Evolutionary conservation across 805 yeast genomes (phyloP).

Genomic region (Candida stauntonica): DNA sequence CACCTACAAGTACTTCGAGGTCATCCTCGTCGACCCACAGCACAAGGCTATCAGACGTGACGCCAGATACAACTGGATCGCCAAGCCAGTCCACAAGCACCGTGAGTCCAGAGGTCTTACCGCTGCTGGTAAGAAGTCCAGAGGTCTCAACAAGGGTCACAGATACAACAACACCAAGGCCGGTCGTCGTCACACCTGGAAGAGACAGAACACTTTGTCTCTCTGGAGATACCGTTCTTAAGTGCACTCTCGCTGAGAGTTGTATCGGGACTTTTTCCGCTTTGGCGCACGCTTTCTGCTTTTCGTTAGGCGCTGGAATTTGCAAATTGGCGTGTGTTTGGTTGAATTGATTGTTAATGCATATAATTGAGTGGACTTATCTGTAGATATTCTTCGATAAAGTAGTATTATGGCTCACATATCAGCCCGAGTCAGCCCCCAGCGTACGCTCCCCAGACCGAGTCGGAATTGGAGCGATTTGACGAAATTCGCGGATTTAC

Average conservation of each 20-base stretch:
- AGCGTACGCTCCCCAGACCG: no score
- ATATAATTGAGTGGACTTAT: no score
- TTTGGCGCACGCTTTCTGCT: not conserved
- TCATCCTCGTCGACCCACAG: constrained; percentile 93
- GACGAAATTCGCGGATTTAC: not conserved
- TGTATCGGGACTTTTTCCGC: constrained; percentile 2
- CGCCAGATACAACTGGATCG: constrained; percentile 99
- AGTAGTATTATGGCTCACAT: no score
- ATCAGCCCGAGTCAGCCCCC: no score
- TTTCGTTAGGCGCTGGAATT: no score
- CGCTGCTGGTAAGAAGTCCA: constrained; percentile 95
- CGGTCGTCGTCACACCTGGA: constrained; percentile 99
- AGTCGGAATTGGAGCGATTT: no score
- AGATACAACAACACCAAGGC: constrained; percentile 95
- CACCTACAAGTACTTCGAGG: constrained; percentile 98
- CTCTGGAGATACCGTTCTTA: constrained; percentile 94
- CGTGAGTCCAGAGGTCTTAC: constrained; percentile 99
- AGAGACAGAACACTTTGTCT: constrained; percentile 96
- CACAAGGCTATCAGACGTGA: constrained; percentile 99
- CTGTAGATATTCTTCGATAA: no score
- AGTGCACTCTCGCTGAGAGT: constrained; percentile 6
- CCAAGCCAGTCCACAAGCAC: constrained; percentile 99
- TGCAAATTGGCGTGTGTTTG: no score
- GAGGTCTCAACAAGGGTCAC: constrained; percentile 99
- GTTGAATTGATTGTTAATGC: no score